Evolutionary conservation across 768 basidiomycete genomes (phyloP).

Genomic region (Antrodiella citrinella): DNA sequence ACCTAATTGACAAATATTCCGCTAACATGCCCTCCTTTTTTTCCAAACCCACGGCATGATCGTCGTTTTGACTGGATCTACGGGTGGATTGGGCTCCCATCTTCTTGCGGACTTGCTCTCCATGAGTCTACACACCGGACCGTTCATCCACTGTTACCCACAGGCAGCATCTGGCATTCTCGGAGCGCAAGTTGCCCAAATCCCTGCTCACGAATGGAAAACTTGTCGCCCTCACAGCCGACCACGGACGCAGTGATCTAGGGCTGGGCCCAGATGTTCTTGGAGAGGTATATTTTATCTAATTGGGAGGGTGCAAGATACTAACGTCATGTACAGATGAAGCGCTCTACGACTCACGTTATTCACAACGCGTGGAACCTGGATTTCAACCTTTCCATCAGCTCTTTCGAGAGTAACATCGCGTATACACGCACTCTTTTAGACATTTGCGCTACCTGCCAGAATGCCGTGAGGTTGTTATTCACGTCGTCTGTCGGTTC

Average conservation of each 20-base stretch:
- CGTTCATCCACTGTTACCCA: background rate
- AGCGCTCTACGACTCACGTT: slow-evolving; percentile 4
- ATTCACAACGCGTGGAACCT: slow-evolving; percentile 22
- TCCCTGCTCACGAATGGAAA: background rate
- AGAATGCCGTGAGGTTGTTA: slow-evolving; percentile 5
- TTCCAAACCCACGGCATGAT: background rate
- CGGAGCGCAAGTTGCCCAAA: slow-evolving; percentile 1
- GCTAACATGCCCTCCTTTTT: background rate
- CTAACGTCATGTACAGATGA: too few species aligned
- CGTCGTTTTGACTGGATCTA: slow-evolving; percentile 9
- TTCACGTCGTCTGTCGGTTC: slow-evolving; percentile 16
- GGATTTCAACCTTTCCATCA: slow-evolving; percentile 26
- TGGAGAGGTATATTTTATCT: slow-evolving; percentile 4
- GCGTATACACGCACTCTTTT: slow-evolving; percentile 24
- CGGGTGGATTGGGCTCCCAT: slow-evolving; percentile 9
- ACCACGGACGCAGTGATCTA: background rate
- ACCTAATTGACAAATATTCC: slow-evolving; percentile 2
- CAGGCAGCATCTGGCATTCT: slow-evolving; percentile 2
- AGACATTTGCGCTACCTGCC: background rate
- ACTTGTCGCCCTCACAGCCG: background rate
- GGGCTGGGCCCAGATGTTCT: background rate
- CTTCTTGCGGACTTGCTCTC: slow-evolving; percentile 5
- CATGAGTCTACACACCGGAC: slow-evolving; percentile 4
- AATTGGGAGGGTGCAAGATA: too few species aligned
- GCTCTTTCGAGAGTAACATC: slow-evolving; percentile 24